Evolutionary conservation across 345 rosid genomes (phyloP), one percentile per base, ranked within the genome.

Genomic region (Corchorus capsularis): DNA sequence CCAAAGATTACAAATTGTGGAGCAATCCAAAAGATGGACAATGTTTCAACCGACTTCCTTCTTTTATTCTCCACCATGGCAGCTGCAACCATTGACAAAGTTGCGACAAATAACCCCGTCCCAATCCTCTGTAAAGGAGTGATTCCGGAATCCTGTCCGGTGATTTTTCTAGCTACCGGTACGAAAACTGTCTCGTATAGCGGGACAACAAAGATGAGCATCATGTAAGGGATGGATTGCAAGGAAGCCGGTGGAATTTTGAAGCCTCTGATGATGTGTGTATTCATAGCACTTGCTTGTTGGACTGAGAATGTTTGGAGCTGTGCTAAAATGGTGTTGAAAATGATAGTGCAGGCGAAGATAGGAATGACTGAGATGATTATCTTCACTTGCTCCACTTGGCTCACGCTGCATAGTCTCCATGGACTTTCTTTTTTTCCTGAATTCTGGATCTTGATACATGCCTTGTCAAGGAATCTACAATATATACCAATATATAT

Each of bases 401-500:
- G 92, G 76, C 78, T 79, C 61, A 86, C 83, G 0, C 87, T 90
- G 88, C 99, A 96, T 1, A 96, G 85, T 83, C 91, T 87, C 99
- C 99, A 96, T 73, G 94, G 96, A 75, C 91, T 86, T 85, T 95
- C 98, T 6, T 59, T 77, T 77, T 73, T 41, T 64, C 83, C 92
- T 27, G 27, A 27, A 46, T 84, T 94, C 71, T 92, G 82, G 52
- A 71, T 81, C 79, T 79, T 92, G 75, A 93, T 88, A 90, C 94
- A 93, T 12, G 97, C 99, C 80, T 93, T 96, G 78, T 96, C 92
- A 83, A 96, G 85, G 85, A 91, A 96, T 86, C 99, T 94, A 75
- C 79, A 79, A 49, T 14, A 49, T 22, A 71, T 41, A 47, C 27
- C 1, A 27, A 27, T 1, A 27, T 1, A 27, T 27, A 27, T 27